Base-by-base conservation (phyloP, 2,329 filamentous ascomycete genomes). In the Penicillium sp. region DNA sequence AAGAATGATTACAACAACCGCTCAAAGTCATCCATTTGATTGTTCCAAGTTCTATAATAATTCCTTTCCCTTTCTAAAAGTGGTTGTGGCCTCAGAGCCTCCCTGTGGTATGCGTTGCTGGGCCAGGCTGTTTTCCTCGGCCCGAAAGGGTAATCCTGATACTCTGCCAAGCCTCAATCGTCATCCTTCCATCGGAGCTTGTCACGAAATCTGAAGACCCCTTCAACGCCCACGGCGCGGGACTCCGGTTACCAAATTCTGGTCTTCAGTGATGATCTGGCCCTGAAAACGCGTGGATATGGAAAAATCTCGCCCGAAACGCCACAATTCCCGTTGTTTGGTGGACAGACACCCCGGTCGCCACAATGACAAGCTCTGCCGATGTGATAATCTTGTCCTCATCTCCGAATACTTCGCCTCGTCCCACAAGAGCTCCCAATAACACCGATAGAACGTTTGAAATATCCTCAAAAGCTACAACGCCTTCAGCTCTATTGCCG, bases 321-420 rank as follows among this genome's bases (percentile, higher is more conserved):
- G 38, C 39, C 51, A 43, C n/a, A 41, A 34, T 12, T 15, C 3
- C 39, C 25, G 14, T 38, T 15, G 31, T 2, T 34, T 4, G 25
- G 22, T 25, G 34, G 51, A n/a, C n/a, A 45, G 12, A 56, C 43
- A 52, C 61, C 54, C 56, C 58, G 53, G 35, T 62, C 41, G 65
- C 61, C 64, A 77, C 64, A 54, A 81, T 81, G 78, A 66, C 69
- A 60, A 69, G 68, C 57, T 67, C 70, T 52, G 63, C 72, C 14
- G 71, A 79, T 38, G 67, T 78, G 54, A 73, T 78, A 56, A 60
- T 78, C 56, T 66, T 80, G 53, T 78, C 76, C 28, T 80, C 78
- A 17, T 78, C 78, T 4, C 77, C 79, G 28, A 71, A 71, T 38
- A 67, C 74, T 64, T 65, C 73, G 59, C 59, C 71, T 52, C 64